Evolutionary conservation across 2,329 filamentous ascomycete species (phyloP), one percentile per base, ranked within the genome.

Genomic region (Penicillium capsulatum): DNA sequence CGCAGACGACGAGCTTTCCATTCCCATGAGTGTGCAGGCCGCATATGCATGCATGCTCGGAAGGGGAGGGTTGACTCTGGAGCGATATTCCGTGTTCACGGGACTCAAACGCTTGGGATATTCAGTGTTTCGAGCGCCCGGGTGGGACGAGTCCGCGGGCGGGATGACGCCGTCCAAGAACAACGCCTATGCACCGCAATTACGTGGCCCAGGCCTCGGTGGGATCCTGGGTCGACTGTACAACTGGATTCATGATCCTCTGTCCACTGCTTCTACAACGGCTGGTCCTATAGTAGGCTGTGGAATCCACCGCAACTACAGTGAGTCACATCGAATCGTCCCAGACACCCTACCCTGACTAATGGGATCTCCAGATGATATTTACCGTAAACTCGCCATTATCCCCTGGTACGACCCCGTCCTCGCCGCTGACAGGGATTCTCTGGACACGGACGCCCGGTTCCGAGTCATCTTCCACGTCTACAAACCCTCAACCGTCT

Each of bases 1-100:
- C 7, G 7, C 31, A 16, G 70, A 80, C 24, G 73, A 75, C 42
- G 76, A 81, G 5, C 68, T 75, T 3, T 84, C 84, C 0, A 64
- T 92, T n/a, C 89, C 91, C 0, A 82, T 98, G 72, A 94, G 86
- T 64, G 68, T 97, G 27, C 87, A 97, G 63, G 90, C 86, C 4
- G 89, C 89, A 0, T 97, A 97, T 69, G 79, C 90, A 4, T 76
- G 88, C 15, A 81, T 95, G 37, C 77, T 95, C 48, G 88, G 88
- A 1, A 71, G 77, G 16, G 83, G 67, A 17, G 75, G 72, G 7
- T 52, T 83, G 49, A 79, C 76, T 0, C 70, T 96, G 44, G 87
- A 94, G 52, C 81, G 87, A 57, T 97, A 88, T 55, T 86, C 85
- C 34, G 91, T 97, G 17, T 98, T 90, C 62, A 77, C 88, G 1